Evolutionary conservation across 495 filamentous ascomycete species (phyloP), one percentile per base, ranked within the genome.

Genomic region (Bryoglossum gracile): DNA sequence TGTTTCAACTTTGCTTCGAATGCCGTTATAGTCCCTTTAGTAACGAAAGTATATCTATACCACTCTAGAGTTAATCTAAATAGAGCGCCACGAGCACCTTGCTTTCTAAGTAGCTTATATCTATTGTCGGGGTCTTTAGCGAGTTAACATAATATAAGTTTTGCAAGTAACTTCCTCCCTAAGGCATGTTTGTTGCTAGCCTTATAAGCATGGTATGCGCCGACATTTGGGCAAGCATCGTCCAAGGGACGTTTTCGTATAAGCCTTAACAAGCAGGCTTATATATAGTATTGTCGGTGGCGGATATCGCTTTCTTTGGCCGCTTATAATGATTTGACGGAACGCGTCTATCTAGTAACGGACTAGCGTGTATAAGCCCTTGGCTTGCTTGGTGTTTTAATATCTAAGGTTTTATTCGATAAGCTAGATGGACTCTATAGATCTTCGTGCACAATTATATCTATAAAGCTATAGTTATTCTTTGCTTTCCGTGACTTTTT

Each of bases 41-140:
- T 59, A 35, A 74, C 58, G 21, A 78, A 60, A 3, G 69, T 75
- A 40, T 77, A 76, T 11, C 69, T 63, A 49, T 70, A 64, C 9
- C 22, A 36, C 6, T 62, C 54, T n/a, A n/a, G n/a, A n/a, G n/a
- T n/a, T n/a, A n/a, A n/a, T n/a, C n/a, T n/a, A n/a, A n/a, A n/a
- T n/a, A n/a, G n/a, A n/a, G n/a, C n/a, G n/a, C n/a, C 46, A 50
- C 11, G 11, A 3, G 33, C 18, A 2, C 33, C 33, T 35, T 35
- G 3, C 33, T 35, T 35, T 35, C 33, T n/a, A n/a, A 35, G 3
- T 35, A 35, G 33, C 33, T 35, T n/a, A 35, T n/a, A 35, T 4
- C 3, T n/a, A 35, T 35, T 35, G 18, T 35, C 33, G 0, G 11
- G 3, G 33, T n/a, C n/a, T n/a, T n/a, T n/a, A n/a, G n/a, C n/a